A percentile compares a stretch with the other conserved stretches of the same genome.
phyloP scores from a whole-genome alignment of 1,284 basidiomycete genomes.

The Ganoderma leucocontextum region DNA sequence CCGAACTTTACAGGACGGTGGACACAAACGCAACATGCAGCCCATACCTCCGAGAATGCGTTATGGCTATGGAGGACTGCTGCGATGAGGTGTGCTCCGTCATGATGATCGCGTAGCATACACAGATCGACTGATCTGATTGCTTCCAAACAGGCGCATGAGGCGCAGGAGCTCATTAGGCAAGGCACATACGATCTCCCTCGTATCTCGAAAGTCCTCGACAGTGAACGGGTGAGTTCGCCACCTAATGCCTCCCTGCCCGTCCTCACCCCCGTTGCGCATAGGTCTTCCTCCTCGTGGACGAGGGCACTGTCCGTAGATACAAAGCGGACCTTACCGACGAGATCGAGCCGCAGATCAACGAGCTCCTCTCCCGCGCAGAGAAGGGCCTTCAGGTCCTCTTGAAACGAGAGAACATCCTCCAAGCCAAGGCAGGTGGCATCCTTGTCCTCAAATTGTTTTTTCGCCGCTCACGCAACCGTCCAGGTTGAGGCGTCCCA shows the following conservation, averaged over 20 bases:
- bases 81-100: constrained; percentile 68
- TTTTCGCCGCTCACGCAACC: neutral
- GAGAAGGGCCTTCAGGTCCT: constrained; percentile 69
- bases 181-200: constrained; percentile 75
- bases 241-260: neutral
- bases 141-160: constrained; percentile 57
- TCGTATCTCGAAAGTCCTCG: constrained; percentile 69
- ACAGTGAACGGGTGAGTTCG: constrained; percentile 64
- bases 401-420: constrained; percentile 61
- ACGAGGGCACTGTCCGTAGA: constrained; percentile 70
- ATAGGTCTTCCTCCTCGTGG: constrained; percentile 75
- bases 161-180: constrained; percentile 72
- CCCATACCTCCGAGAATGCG: constrained; percentile 74
- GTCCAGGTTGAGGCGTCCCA: constrained; percentile 61
- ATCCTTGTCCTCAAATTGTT: neutral
- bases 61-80: constrained; percentile 76
- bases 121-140: constrained; percentile 3
- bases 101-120: neutral
- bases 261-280: neutral
- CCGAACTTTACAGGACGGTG: constrained; percentile 60
- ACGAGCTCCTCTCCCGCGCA: constrained; percentile 73
- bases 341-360: constrained; percentile 81
- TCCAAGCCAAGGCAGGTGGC: constrained; percentile 64
- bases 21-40: constrained; percentile 72
- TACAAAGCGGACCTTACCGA: constrained; percentile 78